Evolutionary conservation across 345 rosid species (phyloP).

Genomic region (Mangifera indica): DNA sequence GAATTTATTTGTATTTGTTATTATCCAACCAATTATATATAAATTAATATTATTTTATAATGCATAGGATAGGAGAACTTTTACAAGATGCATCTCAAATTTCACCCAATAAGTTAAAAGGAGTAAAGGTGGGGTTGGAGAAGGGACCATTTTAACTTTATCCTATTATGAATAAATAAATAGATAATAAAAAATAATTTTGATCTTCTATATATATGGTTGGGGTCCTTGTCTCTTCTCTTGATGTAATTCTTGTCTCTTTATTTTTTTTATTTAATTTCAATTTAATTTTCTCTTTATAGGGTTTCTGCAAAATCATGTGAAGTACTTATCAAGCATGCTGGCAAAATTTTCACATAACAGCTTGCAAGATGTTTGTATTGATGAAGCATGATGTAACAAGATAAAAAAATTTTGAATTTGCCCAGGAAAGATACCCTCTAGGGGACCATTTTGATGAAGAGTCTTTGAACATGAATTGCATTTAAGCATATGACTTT

Average conservation of each 20-base stretch:
- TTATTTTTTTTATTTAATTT: not conserved
- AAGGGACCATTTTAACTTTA: slow-evolving; percentile 23
- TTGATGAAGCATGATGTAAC: too few relatives aligned
- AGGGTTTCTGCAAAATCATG: slow-evolving; percentile 4
- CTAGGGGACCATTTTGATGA: not conserved
- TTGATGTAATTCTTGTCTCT: slow-evolving; percentile 26
- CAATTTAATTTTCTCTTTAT: not conserved
- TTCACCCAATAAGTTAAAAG: slow-evolving; percentile 21
- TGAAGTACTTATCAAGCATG: slow-evolving; percentile 2
- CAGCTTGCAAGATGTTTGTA: not conserved
- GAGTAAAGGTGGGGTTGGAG: slow-evolving; percentile 6
- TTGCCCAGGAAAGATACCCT: too few relatives aligned
- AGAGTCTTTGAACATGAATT: not conserved
- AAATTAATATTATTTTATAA: too few relatives aligned
- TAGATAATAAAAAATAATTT: not conserved
- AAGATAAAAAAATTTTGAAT: too few relatives aligned
- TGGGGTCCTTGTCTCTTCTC: slow-evolving; percentile 31
- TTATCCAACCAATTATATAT: too few relatives aligned
- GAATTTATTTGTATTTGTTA: too few relatives aligned
- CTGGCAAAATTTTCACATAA: slow-evolving; percentile 7
- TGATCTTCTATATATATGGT: not conserved
- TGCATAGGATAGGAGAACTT: too few relatives aligned
- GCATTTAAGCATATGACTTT: not conserved
- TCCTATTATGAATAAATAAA: not conserved
- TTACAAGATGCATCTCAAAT: slow-evolving; percentile 6